These are phyloP conservation scores for Aspergillus quadricinctus DNA, from an alignment of 2,329 filamentous ascomycete genomes.

Conservation along the genomic window DNA sequence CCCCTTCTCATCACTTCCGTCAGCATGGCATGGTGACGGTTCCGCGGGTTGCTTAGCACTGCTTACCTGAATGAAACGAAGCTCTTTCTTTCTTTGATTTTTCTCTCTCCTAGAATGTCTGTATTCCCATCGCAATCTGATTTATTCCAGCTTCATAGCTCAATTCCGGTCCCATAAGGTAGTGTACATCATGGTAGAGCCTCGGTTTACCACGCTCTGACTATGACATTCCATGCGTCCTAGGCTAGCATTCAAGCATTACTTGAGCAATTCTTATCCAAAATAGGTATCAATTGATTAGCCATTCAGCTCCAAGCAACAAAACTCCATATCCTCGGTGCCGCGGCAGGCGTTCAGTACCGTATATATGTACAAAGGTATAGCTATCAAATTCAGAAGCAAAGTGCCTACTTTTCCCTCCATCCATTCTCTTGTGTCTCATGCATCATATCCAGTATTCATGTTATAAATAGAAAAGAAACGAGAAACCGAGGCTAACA, in stretches of 20 bases:
- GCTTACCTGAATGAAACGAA: neutral
- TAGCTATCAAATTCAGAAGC: conserved; percentile 1
- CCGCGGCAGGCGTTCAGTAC: conserved; percentile 1
- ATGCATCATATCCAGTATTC: conserved; percentile 10
- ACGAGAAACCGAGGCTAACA: neutral
- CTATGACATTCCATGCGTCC: neutral
- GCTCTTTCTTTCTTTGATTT: neutral
- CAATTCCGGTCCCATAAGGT: neutral
- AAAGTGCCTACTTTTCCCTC: conserved; percentile 4
- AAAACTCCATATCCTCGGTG: neutral
- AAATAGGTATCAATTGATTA: neutral
- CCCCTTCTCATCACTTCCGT: neutral
- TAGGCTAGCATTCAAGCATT: neutral
- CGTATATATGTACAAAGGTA: conserved; percentile 8
- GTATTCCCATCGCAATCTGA: neutral
- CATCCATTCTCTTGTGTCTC: conserved; percentile 5
- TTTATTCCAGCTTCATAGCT: neutral
- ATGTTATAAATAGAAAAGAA: conserved; percentile 1
- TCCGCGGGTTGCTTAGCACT: neutral
- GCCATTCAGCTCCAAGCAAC: neutral
- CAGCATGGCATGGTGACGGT: neutral
- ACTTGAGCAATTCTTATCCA: neutral
- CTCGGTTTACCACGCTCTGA: neutral
- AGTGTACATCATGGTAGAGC: neutral
- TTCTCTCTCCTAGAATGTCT: conserved; percentile 15